Conservation (phyloP, 1,284 basidiomycete species). For the Ganoderma lingzhi region DNA sequence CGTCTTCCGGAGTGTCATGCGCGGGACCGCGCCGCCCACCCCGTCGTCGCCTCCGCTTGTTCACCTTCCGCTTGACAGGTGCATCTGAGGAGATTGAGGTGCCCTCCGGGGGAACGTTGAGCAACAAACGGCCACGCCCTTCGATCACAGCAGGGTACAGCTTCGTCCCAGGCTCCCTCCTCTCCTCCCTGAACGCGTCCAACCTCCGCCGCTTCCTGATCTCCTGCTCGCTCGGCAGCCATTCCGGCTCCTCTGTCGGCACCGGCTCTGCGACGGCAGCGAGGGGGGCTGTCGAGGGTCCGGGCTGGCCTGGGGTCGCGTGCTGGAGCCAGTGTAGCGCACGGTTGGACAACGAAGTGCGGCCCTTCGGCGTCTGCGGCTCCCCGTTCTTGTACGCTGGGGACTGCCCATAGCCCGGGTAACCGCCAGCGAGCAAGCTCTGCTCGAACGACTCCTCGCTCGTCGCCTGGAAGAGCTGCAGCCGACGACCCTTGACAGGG, state of each 20-base stretch:
- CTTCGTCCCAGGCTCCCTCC: conserved; percentile 40
- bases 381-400: conserved; percentile 38
- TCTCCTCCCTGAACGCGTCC: conserved; percentile 59
- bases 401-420: conserved; percentile 65
- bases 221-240: conserved; percentile 63
- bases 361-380: conserved; percentile 39
- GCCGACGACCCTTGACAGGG: conserved; percentile 71
- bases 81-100: conserved; percentile 34
- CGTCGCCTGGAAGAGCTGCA: conserved; percentile 80
- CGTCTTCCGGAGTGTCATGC: conserved; percentile 24
- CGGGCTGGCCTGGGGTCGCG: conserved; percentile 47
- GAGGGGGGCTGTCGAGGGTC: conserved; percentile 48
- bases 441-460: conserved; percentile 85
- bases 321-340: conserved; percentile 49
- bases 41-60: conserved; percentile 45
- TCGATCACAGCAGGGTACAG: conserved; percentile 69
- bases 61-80: conserved; percentile 44
- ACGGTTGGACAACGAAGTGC: conserved; percentile 38
- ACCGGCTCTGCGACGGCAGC: conserved; percentile 40
- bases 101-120: conserved; percentile 55
- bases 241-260: conserved; percentile 38
- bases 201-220: conserved; percentile 65
- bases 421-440: conserved; percentile 79
- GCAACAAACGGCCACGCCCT: conserved; percentile 70
- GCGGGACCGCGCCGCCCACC: conserved; percentile 29